Evolutionary conservation across 768 basidiomycete genomes (phyloP), one percentile per base, ranked within the genome.

Genomic region (Boletus tylopilopsis): DNA sequence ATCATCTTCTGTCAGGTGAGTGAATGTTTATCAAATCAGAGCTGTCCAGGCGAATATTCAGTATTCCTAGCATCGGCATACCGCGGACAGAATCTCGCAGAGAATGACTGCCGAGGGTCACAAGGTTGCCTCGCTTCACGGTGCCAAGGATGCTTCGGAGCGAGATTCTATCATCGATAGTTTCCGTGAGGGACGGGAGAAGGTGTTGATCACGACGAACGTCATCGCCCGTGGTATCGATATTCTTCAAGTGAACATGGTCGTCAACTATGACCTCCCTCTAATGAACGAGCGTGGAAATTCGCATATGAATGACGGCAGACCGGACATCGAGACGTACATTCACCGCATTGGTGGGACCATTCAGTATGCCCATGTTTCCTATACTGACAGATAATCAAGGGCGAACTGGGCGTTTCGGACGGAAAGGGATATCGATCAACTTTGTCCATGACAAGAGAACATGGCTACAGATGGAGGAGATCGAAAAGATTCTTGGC

Each of bases 161-260:
- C 91, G 96, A 59, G 96, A 99, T 68, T 62, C 82, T 25, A 84
- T 94, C 53, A 94, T 99, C 60, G 94, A 98, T 66, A 84, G 82
- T 25, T 99, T 98, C 83, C 81, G 96, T 32, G 88, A 96, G 61
- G 96, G 96, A 47, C 87, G 86, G 58, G 93, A 93, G 66, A 99
- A 99, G 69, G 94, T 94, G 42, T 73, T 99, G 57, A 99, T 99
- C 66, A 98, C 96, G 45, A 99, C 96, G 33, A 99, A 99, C 69
- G 96, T 99, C 63, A 89, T 98, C 55, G 94, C 96, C 2, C 85
- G 96, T 16, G 96, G 96, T 36, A 98, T 99, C 72, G 96, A 99
- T 62, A 96, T 99, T 62, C 77, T 93, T 47, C 95, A 97, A 73
- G 96, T 99, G 60, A 99, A 97, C 76, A 94, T 99, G 94, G 95